Conservation (phyloP, 1,139 yeast genomes). For the Arxiozyma slooffiae region DNA sequence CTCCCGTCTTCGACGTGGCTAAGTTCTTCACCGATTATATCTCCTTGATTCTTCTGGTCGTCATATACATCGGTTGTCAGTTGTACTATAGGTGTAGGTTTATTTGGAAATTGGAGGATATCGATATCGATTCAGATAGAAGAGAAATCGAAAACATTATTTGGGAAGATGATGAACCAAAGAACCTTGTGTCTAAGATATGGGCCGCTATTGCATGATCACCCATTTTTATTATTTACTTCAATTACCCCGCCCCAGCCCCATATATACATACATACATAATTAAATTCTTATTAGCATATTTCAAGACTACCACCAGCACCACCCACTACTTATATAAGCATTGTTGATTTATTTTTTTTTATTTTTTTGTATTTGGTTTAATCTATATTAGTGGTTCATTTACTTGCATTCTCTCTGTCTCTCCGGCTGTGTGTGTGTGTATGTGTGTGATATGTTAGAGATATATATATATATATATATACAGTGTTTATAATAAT, state of each 20-base stretch:
- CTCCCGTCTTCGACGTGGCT: slow-evolving; percentile 39
- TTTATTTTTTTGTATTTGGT: no score
- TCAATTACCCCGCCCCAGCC: background rate
- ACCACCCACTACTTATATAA: no score
- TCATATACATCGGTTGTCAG: slow-evolving; percentile 45
- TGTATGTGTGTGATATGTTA: no score
- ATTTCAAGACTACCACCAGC: background rate
- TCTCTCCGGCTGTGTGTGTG: no score
- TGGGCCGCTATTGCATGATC: slow-evolving; percentile 36
- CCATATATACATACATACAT: no score
- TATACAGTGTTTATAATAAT: no score
- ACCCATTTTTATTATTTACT: no score
- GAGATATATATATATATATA: no score
- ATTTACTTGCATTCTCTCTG: no score
- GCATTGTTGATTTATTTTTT: no score
- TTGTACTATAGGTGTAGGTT: slow-evolving; percentile 36
- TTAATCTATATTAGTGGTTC: no score
- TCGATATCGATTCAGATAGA: slow-evolving; percentile 56
- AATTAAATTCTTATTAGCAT: background rate
- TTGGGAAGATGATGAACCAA: slow-evolving; percentile 45
- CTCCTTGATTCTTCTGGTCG: slow-evolving; percentile 44
- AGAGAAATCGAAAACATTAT: slow-evolving; percentile 48
- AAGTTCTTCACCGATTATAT: slow-evolving; percentile 54
- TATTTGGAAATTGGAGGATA: slow-evolving; percentile 40
- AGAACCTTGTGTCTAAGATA: slow-evolving; percentile 45